Percentiles rank a stretch among this genome's conserved stretches.
phyloP scores from a whole-genome alignment of 2,329 filamentous ascomycete genomes.

The Domatiomyces catenatus region DNA sequence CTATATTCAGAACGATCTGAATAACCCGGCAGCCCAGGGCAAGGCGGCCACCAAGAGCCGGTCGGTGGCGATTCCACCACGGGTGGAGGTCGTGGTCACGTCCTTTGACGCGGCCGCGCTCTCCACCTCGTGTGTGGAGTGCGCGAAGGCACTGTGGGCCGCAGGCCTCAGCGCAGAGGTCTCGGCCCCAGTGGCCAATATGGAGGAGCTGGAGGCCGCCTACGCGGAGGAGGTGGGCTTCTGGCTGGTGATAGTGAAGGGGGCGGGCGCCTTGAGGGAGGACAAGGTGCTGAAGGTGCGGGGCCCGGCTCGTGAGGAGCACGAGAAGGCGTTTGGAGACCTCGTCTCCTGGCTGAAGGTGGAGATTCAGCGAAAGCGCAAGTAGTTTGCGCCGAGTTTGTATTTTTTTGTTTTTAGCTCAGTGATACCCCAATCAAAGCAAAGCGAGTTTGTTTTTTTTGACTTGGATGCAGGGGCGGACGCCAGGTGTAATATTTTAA shows the following conservation, averaged over 20 bases:
- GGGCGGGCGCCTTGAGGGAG: constrained; percentile 34
- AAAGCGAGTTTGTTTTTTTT: not conserved
- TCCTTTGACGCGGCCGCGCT: constrained; percentile 69
- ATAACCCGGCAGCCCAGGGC: not conserved
- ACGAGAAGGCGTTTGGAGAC: constrained; percentile 61
- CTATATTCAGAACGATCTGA: constrained; percentile 6
- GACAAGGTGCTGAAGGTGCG: constrained; percentile 56
- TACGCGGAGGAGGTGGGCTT: constrained; percentile 59
- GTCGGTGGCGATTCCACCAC: constrained; percentile 3
- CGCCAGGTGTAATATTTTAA: not conserved
- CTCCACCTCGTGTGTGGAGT: constrained; percentile 57
- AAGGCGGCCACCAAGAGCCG: constrained; percentile 1
- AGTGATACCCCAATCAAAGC: not conserved
- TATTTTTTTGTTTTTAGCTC: not conserved
- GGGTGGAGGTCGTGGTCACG: constrained; percentile 76
- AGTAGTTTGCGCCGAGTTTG: not conserved
- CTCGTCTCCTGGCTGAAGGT: constrained; percentile 65
- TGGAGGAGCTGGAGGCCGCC: constrained; percentile 54
- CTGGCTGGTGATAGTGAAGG: constrained; percentile 79
- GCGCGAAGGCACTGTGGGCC: constrained; percentile 65
- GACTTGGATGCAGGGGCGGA: not conserved
- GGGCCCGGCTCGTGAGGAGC: constrained; percentile 62
- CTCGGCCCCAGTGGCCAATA: constrained; percentile 59
- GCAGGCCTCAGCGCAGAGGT: constrained; percentile 80
- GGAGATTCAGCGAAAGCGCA: constrained; percentile 39